Evolutionary conservation across 2,329 filamentous ascomycete species (phyloP).

Genomic region (Pseudopithomyces chartarum): DNA sequence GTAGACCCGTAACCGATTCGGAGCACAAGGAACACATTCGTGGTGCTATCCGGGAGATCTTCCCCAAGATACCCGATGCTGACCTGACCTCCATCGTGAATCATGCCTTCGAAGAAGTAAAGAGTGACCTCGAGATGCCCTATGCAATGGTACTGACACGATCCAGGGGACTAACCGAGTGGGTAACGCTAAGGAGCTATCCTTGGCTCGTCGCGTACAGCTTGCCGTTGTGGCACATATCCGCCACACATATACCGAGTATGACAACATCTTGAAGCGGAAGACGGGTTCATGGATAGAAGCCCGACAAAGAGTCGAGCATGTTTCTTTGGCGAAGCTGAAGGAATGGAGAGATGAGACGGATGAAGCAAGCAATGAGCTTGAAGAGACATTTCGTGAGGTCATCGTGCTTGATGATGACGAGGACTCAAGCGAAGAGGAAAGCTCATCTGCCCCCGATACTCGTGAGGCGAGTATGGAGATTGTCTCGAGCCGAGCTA

Average conservation of each 20-base stretch:
- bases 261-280: slow-evolving; percentile 61
- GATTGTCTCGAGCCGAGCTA: slow-evolving; percentile 38
- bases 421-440: slow-evolving; percentile 33
- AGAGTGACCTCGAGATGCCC: neutral
- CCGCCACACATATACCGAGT: slow-evolving; percentile 66
- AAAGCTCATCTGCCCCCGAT: slow-evolving; percentile 21
- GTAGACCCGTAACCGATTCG: slow-evolving; percentile 34
- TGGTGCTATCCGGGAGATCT: slow-evolving; percentile 64
- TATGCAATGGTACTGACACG: slow-evolving; percentile 16
- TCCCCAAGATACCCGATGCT: slow-evolving; percentile 65
- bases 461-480: slow-evolving; percentile 39
- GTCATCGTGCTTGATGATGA: slow-evolving; percentile 68
- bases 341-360: slow-evolving; percentile 68
- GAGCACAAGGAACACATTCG: slow-evolving; percentile 62
- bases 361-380: slow-evolving; percentile 53
- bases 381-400: slow-evolving; percentile 67
- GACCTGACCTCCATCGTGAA: slow-evolving; percentile 63
- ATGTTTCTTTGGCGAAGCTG: slow-evolving; percentile 60
- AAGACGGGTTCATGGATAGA: slow-evolving; percentile 58
- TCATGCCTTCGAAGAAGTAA: slow-evolving; percentile 64
- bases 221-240: slow-evolving; percentile 67
- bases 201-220: slow-evolving; percentile 62
- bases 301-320: slow-evolving; percentile 61
- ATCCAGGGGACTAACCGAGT: slow-evolving; percentile 60
- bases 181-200: slow-evolving; percentile 60